Conservation (phyloP, 2,329 filamentous ascomycete species). For the Ophiosphaerella narmari region DNA sequence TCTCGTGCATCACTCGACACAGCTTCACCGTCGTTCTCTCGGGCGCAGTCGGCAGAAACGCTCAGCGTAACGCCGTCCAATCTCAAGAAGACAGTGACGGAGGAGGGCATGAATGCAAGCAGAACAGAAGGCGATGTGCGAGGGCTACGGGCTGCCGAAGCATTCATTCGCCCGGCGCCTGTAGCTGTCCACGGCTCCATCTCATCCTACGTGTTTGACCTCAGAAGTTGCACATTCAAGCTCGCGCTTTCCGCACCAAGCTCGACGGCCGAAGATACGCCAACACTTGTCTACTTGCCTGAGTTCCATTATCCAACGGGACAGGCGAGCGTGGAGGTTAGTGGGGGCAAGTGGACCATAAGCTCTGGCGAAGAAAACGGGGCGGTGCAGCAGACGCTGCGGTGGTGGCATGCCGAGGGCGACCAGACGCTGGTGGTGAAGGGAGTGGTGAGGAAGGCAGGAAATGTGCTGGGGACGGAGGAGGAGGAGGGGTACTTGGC, state of each 20-base stretch:
- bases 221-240: constrained; percentile 76
- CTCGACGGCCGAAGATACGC: constrained; percentile 64
- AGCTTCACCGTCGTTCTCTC: constrained; percentile 60
- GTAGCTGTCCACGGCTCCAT: constrained; percentile 75
- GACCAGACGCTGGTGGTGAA: constrained; percentile 78
- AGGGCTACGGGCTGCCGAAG: constrained; percentile 88
- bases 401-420: constrained; percentile 92
- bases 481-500: constrained; percentile 83
- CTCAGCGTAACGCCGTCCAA: constrained; percentile 72
- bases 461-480: constrained; percentile 56
- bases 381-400: constrained; percentile 73
- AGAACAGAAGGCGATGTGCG: constrained; percentile 31
- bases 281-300: constrained; percentile 84
- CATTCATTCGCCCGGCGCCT: constrained; percentile 85
- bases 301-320: constrained; percentile 89
- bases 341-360: constrained; percentile 89
- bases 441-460: constrained; percentile 68
- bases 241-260: constrained; percentile 69
- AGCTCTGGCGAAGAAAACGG: constrained; percentile 72
- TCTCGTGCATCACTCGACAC: constrained; percentile 57
- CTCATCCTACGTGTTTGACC: constrained; percentile 76
- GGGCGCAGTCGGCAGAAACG: constrained; percentile 54
- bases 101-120: constrained; percentile 51
- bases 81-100: constrained; percentile 72
- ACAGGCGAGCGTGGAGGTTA: constrained; percentile 72